A percentile compares a stretch with the other conserved stretches of the same genome.
phyloP scores from a whole-genome alignment of 2,329 filamentous ascomycete genomes.

The Trichoderma sp. region DNA sequence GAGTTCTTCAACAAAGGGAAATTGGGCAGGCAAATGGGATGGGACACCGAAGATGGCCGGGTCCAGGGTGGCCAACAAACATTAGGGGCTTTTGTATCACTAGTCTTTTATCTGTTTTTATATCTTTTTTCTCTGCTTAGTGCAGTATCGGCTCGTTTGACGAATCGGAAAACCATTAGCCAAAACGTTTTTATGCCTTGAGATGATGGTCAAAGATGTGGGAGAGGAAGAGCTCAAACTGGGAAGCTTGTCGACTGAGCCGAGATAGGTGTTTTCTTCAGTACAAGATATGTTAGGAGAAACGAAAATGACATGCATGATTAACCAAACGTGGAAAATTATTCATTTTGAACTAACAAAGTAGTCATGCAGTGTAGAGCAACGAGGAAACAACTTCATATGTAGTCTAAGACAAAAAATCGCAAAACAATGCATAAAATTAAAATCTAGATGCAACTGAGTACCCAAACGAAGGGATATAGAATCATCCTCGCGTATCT shows the following conservation, averaged over 20 bases:
- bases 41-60: constrained; percentile 9
- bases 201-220: background rate
- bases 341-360: background rate
- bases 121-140: background rate
- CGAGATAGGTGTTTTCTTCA: background rate
- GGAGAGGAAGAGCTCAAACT: background rate
- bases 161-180: background rate
- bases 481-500: constrained; percentile 13
- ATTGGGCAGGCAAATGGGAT: constrained; percentile 2
- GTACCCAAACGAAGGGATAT: constrained; percentile 8
- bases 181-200: background rate
- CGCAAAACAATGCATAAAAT: background rate
- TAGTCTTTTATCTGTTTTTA: background rate
- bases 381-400: background rate
- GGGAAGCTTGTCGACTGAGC: background rate
- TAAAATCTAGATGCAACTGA: background rate
- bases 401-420: background rate
- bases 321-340: background rate
- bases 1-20: constrained; percentile 1
- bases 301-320: background rate
- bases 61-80: constrained; percentile 13
- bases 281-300: background rate
- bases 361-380: background rate
- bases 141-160: background rate
- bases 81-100: constrained; percentile 14